Conservation (phyloP, 495 filamentous ascomycete genomes). For the Evernia prunastri region DNA sequence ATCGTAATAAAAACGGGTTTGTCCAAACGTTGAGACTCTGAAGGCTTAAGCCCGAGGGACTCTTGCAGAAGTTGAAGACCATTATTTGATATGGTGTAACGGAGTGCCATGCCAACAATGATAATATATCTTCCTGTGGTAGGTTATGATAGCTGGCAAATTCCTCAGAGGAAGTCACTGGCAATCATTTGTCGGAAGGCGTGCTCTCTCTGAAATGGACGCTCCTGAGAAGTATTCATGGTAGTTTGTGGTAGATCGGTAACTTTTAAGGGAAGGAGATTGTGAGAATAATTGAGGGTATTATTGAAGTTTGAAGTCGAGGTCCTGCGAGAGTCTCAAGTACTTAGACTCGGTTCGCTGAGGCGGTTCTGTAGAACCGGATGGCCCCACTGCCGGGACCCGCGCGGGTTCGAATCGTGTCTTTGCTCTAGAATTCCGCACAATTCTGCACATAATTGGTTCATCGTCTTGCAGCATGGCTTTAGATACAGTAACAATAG, state of each 20-base stretch:
- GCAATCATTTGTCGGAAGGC: neutral
- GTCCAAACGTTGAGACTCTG: neutral
- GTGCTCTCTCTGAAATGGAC: neutral
- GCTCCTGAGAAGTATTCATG: neutral
- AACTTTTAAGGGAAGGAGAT: no score
- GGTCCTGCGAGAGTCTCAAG: no score
- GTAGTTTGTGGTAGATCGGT: neutral
- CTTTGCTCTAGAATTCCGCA: no score
- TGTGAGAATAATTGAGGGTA: no score
- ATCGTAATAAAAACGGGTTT: neutral
- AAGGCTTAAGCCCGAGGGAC: neutral
- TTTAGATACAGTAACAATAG: no score
- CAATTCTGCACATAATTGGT: no score
- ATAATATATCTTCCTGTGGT: neutral
- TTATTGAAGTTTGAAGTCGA: no score
- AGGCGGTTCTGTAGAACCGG: no score
- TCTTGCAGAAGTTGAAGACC: neutral
- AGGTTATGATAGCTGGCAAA: neutral
- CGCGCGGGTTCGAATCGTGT: no score
- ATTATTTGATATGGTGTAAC: neutral
- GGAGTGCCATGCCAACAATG: neutral
- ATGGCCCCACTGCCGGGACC: no score
- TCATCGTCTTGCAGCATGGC: no score
- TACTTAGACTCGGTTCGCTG: no score
- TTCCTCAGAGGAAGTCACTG: neutral